Conservation (phyloP, 192 early-diverging fungal species). For the Entomortierella parvispora region DNA sequence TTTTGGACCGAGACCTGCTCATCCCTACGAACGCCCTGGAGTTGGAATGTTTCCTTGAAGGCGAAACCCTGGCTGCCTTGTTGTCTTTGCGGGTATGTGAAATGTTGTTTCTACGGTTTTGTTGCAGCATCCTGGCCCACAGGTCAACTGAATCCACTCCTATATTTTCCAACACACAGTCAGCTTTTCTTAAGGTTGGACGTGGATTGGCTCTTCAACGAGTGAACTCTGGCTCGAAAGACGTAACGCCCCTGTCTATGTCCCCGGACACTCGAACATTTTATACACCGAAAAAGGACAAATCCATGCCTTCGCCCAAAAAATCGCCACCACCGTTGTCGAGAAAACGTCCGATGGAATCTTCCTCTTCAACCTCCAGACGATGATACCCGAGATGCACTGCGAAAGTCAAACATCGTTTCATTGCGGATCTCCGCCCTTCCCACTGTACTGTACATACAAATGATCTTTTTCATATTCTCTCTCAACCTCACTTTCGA, state of each 20-base stretch:
- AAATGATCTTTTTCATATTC: no score
- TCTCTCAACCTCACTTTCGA: no score
- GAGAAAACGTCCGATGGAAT: constrained; percentile 1
- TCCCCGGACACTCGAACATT: neutral
- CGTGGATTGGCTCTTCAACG: constrained; percentile 1
- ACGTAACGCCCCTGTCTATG: neutral
- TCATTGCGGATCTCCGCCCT: no score
- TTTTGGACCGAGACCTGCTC: constrained; percentile 2
- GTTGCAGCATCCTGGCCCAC: neutral
- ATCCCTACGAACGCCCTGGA: constrained; percentile 14
- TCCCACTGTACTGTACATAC: no score
- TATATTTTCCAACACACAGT: neutral
- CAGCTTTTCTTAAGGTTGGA: constrained; percentile 1
- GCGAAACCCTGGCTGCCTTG: constrained; percentile 10
- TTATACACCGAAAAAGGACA: constrained; percentile 4
- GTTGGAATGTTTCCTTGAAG: constrained; percentile 4
- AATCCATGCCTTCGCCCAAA: constrained; percentile 6
- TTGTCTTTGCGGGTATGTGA: constrained; percentile 15
- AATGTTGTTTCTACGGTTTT: neutral
- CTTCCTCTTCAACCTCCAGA: neutral
- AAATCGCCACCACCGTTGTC: constrained; percentile 7
- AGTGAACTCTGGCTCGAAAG: constrained; percentile 3
- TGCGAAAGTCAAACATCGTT: no score
- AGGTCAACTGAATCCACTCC: neutral
- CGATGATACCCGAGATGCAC: no score